Base-by-base conservation (phyloP, 2,329 filamentous ascomycete species). In the Colletotrichum truncatum region DNA sequence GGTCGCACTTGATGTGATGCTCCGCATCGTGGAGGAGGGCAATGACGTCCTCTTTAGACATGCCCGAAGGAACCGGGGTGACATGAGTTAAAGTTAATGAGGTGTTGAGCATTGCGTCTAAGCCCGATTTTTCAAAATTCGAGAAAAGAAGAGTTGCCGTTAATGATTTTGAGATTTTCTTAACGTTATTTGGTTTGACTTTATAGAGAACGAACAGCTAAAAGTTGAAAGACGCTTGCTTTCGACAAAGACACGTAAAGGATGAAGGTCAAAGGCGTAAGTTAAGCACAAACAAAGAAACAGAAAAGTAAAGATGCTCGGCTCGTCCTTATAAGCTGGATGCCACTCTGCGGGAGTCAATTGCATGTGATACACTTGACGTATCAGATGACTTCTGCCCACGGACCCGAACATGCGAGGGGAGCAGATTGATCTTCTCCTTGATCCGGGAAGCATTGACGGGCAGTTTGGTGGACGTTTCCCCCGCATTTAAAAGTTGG, bases 1-100 rank as follows among this genome's bases (percentile, higher is more conserved):
- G 85, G 68, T 87, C 81, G 74, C 82, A 85, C 41, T 76, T 68
- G 46, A 88, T 77, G 73, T 86, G 84, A 75, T 84, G 83, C 32
- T 77, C 78, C 69, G 86, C 82, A 69, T 85, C 80, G 25, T 85
- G 85, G 28, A 88, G 81, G 56, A 81, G 76, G 26, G 78, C 73
- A 30, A 87, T 70, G n/a, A 74, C 80, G 45, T 77, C 74, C 21
- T 76, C 69, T 12, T 67, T 71, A 34, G 78, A 71, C 36, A 74
- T 72, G 28, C 74, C 77, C 2, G 72, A 65, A 0, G 84, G 84
- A 59, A 87, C 74, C 55, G 76, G 69, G 28, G 82, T 80, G 36
- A 71, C 70, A 73, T 86, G 82, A 54, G 73, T 70, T 16, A 87
- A 59, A 30, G 74, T 77, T 28, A 78, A 77, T 6, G 79, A 80